Evolutionary conservation across 495 filamentous ascomycete species (phyloP).

Genomic region (Daldinia vernicosa): DNA sequence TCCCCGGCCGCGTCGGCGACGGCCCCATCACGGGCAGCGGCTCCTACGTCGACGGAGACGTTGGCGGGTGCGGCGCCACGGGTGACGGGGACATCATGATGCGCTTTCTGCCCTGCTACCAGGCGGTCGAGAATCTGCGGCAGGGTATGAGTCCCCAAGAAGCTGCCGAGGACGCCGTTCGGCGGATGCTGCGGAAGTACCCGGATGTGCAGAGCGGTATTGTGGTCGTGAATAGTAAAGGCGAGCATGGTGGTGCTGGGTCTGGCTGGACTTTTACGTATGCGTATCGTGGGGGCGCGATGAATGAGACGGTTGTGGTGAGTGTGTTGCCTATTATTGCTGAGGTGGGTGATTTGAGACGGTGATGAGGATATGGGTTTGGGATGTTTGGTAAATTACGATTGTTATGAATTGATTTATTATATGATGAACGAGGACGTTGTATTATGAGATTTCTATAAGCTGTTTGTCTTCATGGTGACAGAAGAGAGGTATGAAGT

Average conservation of each 20-base stretch:
- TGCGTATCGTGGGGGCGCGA: constrained; percentile 53
- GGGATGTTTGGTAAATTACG: background rate
- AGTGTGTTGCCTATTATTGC: constrained; percentile 46
- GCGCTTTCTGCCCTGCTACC: constrained; percentile 61
- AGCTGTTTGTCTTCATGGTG: too few relatives aligned
- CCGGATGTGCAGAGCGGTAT: constrained; percentile 55
- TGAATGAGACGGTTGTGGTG: constrained; percentile 54
- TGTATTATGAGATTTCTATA: too few relatives aligned
- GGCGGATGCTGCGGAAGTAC: constrained; percentile 56
- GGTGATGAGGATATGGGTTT: background rate
- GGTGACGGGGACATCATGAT: constrained; percentile 63
- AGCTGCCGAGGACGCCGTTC: constrained; percentile 57
- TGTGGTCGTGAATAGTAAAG: constrained; percentile 54
- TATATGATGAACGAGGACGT: too few relatives aligned
- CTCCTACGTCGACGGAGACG: constrained; percentile 60
- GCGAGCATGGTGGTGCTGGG: constrained; percentile 55
- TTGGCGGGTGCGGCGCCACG: constrained; percentile 59
- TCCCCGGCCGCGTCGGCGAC: constrained; percentile 59
- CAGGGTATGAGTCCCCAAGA: constrained; percentile 52
- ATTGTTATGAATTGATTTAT: too few relatives aligned
- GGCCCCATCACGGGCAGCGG: constrained; percentile 59
- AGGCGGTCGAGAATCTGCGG: constrained; percentile 58
- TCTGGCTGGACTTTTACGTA: constrained; percentile 61
- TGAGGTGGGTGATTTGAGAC: constrained; percentile 24
- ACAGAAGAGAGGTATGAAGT: too few relatives aligned